Base-by-base conservation (phyloP, 1,284 basidiomycete species). In the Ceratobasidium sp. region DNA sequence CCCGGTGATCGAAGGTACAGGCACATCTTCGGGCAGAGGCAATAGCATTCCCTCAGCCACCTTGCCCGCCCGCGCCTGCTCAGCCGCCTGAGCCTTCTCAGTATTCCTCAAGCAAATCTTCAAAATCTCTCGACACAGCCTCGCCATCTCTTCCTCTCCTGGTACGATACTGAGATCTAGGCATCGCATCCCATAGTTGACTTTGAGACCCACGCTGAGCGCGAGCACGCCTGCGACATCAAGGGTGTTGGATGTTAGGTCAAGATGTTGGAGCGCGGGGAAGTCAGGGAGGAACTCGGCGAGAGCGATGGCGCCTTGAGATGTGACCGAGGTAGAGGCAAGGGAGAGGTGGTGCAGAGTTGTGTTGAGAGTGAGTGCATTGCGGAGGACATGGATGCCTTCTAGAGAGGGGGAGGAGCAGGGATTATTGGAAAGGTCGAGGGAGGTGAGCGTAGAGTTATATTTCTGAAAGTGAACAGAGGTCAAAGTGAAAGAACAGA, bases 261-360 rank as follows among this genome's bases (percentile, higher is more conserved):
- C 94, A 60, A 99, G 89, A 82, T 99, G 96, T 0, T 99, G 86
- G 4, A 99, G 86, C 0, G 92, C 93, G 31, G 87, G 88, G 0
- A 94, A 93, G 81, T 99, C 96, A 0, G 96, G 96, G 2, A 99
- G 87, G 84, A 98, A 99, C 83, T 99, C 97, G 2, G 97, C 97
- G 0, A 99, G 88, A 0, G 95, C 94, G 75, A 99, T 98, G 0
- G 97, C 97, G 2, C 95, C 96, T 1, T 93, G 87, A 0, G 95
- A 93, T 0, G 89, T 90, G 79, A 99, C 87, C 5, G 88, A 86
- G 0, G 97, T 98, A 3, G 92, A 90, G 17, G 93, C 91, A 29
- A 99, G 88, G 85, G 98, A 99, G 45, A 99, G 86, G 0, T 97
- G 90, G 82, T 97, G 98, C 44, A 99, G 88, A 0, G 95, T 92